These are phyloP conservation scores for Agrocybe pediades DNA, from an alignment of 768 basidiomycete species.

Conservation along the genomic window DNA sequence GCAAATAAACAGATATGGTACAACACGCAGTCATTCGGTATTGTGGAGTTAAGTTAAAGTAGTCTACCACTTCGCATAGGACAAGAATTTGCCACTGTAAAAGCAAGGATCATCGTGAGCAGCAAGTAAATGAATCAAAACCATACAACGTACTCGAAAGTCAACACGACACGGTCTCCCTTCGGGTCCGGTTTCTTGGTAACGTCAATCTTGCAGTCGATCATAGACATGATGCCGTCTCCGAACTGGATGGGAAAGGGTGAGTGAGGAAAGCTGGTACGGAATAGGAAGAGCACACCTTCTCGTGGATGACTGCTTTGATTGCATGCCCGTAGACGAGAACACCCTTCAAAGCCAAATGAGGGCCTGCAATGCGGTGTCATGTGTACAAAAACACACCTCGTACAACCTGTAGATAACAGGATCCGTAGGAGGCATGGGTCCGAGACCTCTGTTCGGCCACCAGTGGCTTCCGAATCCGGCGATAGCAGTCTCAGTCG, in stretches of 20 bases:
- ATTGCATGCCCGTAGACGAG: constrained; percentile 80
- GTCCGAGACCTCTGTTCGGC: constrained; percentile 72
- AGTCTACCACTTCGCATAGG: constrained; percentile 68
- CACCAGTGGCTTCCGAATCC: constrained; percentile 69
- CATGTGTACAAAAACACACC: no score
- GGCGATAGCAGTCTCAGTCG: constrained; percentile 34
- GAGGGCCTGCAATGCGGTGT: no score
- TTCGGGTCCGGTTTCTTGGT: constrained; percentile 73
- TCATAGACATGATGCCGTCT: constrained; percentile 90
- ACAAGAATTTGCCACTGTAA: constrained; percentile 73
- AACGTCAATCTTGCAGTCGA: constrained; percentile 74
- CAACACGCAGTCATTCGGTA: no score
- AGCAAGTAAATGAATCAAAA: background rate
- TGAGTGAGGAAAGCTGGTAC: constrained; percentile 1
- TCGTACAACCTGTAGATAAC: constrained; percentile 83
- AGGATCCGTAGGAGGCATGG: constrained; percentile 75
- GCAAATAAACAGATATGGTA: no score
- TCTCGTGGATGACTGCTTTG: constrained; percentile 74
- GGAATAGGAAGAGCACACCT: constrained; percentile 41
- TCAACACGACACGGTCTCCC: constrained; percentile 78
- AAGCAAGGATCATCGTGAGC: background rate
- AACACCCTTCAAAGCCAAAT: constrained; percentile 47
- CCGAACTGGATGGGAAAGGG: constrained; percentile 60
- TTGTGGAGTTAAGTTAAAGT: no score
- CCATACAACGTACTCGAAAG: constrained; percentile 65